Base-by-base conservation (phyloP, 495 filamentous ascomycete genomes). In the Aspergillus hancockii region DNA sequence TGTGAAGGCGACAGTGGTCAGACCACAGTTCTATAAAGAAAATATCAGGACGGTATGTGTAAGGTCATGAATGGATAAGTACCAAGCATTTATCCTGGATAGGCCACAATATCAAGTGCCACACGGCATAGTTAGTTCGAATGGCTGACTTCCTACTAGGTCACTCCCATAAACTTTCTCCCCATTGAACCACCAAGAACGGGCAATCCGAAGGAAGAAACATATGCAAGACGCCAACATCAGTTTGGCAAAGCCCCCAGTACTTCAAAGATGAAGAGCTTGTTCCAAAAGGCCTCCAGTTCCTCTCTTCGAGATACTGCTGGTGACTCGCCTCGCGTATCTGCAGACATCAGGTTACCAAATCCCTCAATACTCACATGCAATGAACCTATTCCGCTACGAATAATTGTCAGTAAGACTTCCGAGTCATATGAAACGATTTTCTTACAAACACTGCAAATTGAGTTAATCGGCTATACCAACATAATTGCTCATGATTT, bases 291-390 rank as follows among this genome's bases (percentile, higher is more conserved):
- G 38, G 54, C 54, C 18, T 75, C 73, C 10, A 69, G 57, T 13
- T 49, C 61, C 52, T 63, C 66, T 22, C 53, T 71, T 30, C 58
- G 57, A 50, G 69, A 71, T 22, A 21, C 28, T 23, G 53, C 63
- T 6, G 32, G 58, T 3, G 64, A 75, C 19, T 72, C 81, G 47
- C 84, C 84, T 0, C 75, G 73, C 5, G 76, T 91, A 40, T 78
- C 75, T 16, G 83, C 96, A 34, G 93, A 96, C 66, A 87, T 88
- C 6, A 83, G 93, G 6, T 75, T 98, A 32, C 94, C 94, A 0
- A 89, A 93, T 69, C 94, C 94, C 4, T 82, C 92, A 4, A 91
- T 97, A 43, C 70, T 97, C 23, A 96, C 92, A 0, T 97, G 93
- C 74, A 92, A 92, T 67, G 81, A 92, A 57, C 85, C 90, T 0